Base-by-base conservation (phyloP, 306 rosid genomes). In the Albizia julibrissin region DNA sequence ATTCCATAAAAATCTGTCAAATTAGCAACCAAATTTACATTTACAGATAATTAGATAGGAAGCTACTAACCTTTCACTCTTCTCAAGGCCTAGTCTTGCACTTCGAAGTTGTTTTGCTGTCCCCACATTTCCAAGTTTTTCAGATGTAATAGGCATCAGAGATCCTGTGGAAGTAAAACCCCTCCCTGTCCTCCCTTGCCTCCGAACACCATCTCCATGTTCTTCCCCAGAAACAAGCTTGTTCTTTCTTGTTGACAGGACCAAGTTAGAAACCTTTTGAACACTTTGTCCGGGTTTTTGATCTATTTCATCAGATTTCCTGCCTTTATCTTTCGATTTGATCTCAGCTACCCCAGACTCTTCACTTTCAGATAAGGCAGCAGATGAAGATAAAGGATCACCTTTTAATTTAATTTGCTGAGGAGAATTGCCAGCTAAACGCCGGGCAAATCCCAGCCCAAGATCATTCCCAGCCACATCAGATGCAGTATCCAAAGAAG, bases 131-230 rank as follows among this genome's bases (percentile, higher is more conserved):
- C 95, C 94, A 82, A 84, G 84, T 89, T 95, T 95, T 85, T 91
- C 98, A 78, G 89, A 89, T 5, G 91, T 75, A 88, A 91, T 79
- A 52, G 99, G 97, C 82, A 80, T 39, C 82, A 83, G 85, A 44
- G 93, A 88, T 88, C 98, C 87, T 21, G 97, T 80, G 67, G 92
- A 85, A 79, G 90, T 37, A 86, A 85, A 86, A 80, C 91, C 85
- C 40, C 98, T 89, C n/a, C 97, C 95, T 52, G 94, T 91, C 88
- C 98, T 96, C 80, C 99, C 99, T 87, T 94, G 97, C 92, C 98
- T 92, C 80, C 97, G 91, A 80, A 94, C 92, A 85, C 98, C 97
- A 87, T 96, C 98, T 81, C 94, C 98, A 84, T 89, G 87, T 82
- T 94, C 99, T 85, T 94, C 99, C 80, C 95, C 97, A 69, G 89